Evolutionary conservation across 768 basidiomycete species (phyloP), one percentile per base, ranked within the genome.

Genomic region (Psilocybe tampanensis): DNA sequence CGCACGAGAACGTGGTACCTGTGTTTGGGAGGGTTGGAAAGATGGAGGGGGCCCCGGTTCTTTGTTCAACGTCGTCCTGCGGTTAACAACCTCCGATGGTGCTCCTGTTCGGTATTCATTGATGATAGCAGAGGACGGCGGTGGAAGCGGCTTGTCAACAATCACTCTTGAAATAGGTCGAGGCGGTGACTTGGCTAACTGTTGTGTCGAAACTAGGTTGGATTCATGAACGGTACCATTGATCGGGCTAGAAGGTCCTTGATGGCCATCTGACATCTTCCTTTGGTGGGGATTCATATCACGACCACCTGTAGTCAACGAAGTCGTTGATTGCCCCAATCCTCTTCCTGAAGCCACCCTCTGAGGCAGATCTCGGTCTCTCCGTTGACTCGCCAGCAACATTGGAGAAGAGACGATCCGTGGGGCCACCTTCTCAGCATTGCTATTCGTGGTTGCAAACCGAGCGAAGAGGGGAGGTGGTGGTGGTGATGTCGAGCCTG

Each of bases 401-500:
- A 76, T 76, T 2, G 76, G 78, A 8, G 68, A 65, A 9, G 79
- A 76, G 8, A 76, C 74, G 8, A 73, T 61, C 42, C 70, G 67
- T 47, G 62, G 71, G 26, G 66, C 45, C 41, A 64, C 59, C 26
- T 42, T 26, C 33, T 48, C 50, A 17, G 39, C 44, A 39, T 59
- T 61, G 48, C 53, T 49, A 29, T 44, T 57, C n/a, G 74, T 61
- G 12, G 70, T 61, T 19, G 76, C 69, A 61, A 82, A 77, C 43
- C 70, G 66, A 23, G 77, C 74, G 55, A 76, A 74, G 59, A 83
- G 62, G 1, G 80, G 80, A 17, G 80, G 69, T 29, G 29, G 29
- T 29, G 4, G 29, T 7, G 70, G 64, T 11, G 73, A 48, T 21
- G 52, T 32, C n/a, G 64, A 47, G 42, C 45, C 42, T 12, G 58